A percentile compares a stretch with the other conserved stretches of the same genome.
Evolutionary conservation across 768 basidiomycete genomes (phyloP).

Genomic region (Pleurotus tuoliensis): DNA sequence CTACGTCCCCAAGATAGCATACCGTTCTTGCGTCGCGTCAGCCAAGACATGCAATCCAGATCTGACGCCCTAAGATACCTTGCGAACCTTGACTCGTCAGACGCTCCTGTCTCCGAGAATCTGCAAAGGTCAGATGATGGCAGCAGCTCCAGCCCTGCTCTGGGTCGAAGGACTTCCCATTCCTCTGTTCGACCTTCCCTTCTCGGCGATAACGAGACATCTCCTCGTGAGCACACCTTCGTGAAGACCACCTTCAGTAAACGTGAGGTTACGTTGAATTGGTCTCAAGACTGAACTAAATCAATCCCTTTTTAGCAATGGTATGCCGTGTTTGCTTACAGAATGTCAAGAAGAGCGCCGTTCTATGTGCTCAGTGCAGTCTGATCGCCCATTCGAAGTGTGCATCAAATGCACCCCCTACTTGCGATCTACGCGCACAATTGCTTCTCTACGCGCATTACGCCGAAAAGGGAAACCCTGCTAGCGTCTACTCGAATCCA

Average conservation of each 20-base stretch:
- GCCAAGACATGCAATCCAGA: slow-evolving; percentile 72
- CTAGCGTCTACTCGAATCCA: slow-evolving; percentile 50
- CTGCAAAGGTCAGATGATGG: slow-evolving; percentile 29
- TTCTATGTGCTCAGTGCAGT: slow-evolving; percentile 86
- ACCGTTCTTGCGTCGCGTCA: slow-evolving; percentile 90
- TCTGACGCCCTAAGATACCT: slow-evolving; percentile 57
- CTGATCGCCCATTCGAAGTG: slow-evolving; percentile 85
- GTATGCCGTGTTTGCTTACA: slow-evolving; percentile 79
- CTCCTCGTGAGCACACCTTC: slow-evolving; percentile 74
- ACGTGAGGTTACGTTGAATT: slow-evolving; percentile 52
- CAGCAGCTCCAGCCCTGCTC: slow-evolving; percentile 32
- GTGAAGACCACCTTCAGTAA: slow-evolving; percentile 93
- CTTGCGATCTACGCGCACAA: slow-evolving; percentile 79
- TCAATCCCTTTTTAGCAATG: slow-evolving; percentile 54
- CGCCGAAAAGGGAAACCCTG: slow-evolving; percentile 61
- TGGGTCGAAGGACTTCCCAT: slow-evolving; percentile 35
- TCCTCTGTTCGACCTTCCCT: slow-evolving; percentile 29
- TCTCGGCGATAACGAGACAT: slow-evolving; percentile 45
- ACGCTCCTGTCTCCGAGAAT: slow-evolving; percentile 35
- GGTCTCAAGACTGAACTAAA: slow-evolving; percentile 6
- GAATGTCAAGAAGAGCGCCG: slow-evolving; percentile 80
- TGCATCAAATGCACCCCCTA: slow-evolving; percentile 65
- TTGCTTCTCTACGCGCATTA: slow-evolving; percentile 77
- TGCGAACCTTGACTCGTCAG: slow-evolving; percentile 41
- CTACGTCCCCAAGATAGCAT: slow-evolving; percentile 92